phyloP scores from a whole-genome alignment of 2,329 filamentous ascomycete species.

The Juglanconis oblonga region DNA sequence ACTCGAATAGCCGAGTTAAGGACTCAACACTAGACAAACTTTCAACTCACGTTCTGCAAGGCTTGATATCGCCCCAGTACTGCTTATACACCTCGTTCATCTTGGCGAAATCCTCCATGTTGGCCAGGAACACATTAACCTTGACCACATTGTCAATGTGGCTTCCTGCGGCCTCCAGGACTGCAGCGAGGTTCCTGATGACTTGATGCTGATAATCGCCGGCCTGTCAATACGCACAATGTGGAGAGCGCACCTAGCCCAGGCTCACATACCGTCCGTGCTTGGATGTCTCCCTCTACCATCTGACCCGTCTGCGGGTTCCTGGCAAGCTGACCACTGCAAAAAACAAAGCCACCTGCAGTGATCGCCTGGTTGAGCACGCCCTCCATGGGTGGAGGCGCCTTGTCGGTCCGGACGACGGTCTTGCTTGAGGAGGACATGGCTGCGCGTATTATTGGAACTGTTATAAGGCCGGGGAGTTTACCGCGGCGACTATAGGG shows the following conservation, averaged over 20 bases:
- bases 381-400: conserved; percentile 36
- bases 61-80: conserved; percentile 58
- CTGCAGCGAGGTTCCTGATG: conserved; percentile 68
- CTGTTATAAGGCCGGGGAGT: background rate
- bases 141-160: conserved; percentile 66
- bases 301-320: conserved; percentile 56
- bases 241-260: too few relatives aligned
- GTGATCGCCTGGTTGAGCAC: conserved; percentile 58
- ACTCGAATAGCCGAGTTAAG: too few relatives aligned
- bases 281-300: conserved; percentile 61
- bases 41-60: conserved; percentile 38
- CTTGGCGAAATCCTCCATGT: conserved; percentile 71
- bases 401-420: conserved; percentile 37
- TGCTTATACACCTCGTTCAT: conserved; percentile 74
- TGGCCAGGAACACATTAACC: conserved; percentile 68
- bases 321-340: conserved; percentile 69
- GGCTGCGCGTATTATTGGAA: background rate
- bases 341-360: conserved; percentile 66
- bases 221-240: too few relatives aligned
- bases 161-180: conserved; percentile 67
- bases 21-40: too few relatives aligned
- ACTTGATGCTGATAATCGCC: conserved; percentile 46
- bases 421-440: conserved; percentile 32
- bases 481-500: too few relatives aligned
- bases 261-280: conserved; percentile 51